Evolutionary conservation across 1,139 yeast species (phyloP).

Genomic region (Geotrichum restrictum): DNA sequence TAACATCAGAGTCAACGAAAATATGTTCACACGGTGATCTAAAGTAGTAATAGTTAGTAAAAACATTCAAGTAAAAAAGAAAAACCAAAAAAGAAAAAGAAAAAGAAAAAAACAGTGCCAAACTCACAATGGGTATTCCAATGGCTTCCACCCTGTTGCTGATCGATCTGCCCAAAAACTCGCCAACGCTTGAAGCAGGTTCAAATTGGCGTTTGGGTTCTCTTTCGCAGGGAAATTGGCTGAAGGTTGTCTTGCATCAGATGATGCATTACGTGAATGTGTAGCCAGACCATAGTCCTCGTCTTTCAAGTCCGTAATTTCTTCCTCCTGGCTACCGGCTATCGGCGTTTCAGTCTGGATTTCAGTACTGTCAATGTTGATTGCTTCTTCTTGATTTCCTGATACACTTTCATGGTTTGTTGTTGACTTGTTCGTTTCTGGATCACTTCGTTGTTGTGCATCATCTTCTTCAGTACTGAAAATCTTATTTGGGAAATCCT

Average conservation of each 20-base stretch:
- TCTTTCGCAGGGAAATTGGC: constrained; percentile 15
- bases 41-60: not conserved
- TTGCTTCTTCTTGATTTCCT: too few species aligned
- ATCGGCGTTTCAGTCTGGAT: not conserved
- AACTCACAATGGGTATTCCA: constrained; percentile 66
- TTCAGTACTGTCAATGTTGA: not conserved
- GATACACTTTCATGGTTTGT: not conserved
- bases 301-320: constrained; percentile 5
- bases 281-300: constrained; percentile 6
- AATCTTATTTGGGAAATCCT: not conserved
- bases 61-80: not conserved
- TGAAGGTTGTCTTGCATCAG: constrained; percentile 17
- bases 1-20: constrained; percentile 89
- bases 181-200: constrained; percentile 76
- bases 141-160: constrained; percentile 91
- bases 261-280: constrained; percentile 6
- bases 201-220: constrained; percentile 60
- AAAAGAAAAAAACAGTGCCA: not conserved
- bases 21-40: constrained; percentile 66
- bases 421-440: not conserved
- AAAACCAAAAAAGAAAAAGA: not conserved
- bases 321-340: not conserved
- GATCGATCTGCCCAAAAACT: constrained; percentile 98
- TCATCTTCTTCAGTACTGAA: not conserved
- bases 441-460: not conserved